Base-by-base conservation (phyloP, 78 protist genomes). In the Polysphondylium violaceum region DNA sequence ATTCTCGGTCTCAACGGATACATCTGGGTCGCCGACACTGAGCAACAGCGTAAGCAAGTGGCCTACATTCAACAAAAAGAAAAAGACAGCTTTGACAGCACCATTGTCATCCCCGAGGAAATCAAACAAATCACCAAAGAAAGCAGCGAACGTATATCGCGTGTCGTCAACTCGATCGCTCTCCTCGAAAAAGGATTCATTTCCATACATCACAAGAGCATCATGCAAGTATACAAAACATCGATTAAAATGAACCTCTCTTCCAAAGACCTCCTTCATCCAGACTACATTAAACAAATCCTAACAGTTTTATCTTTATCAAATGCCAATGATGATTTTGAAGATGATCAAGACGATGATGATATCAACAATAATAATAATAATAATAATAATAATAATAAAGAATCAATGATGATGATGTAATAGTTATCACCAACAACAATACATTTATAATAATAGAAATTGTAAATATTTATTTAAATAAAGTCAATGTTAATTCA, bases 1-100 rank as follows among this genome's bases (percentile, higher is more conserved):
- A 65, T 97, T n/a, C 29, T 97, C 5, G 98, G 98, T 40, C 25
- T 53, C 55, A 97, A 97, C 55, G 98, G 98, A 3, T 94, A 86
- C 38, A 77, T 95, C 58, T 96, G 97, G 97, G 16, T 96, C 0
- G 85, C 94, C 11, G 94, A 75, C 16, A 44, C 78, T 9, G 86
- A 23, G 0, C 87, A 75, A 60, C 93, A 76, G 68, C 11, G 19
- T 21, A 43, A 40, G 3, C 87, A 87, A 55, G 29, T 43, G 29
- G 41, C 36, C 16, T 59, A 60, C 47, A 76, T 77, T 55, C 94
- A 79, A 67, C 36, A 73, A 29, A 71, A 75, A 38, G 87, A 75
- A 55, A 75, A 69, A 71, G 86, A 79, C 11, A 25, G 25, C 27
- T 69, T 43, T 1, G 55, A 35, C 8, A 25, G n/a, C 14, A 17